Percentiles rank a stretch among this genome's conserved stretches.
phyloP scores from a whole-genome alignment of 352 stramenopile genomes.

The Phytophthora lateralis region DNA sequence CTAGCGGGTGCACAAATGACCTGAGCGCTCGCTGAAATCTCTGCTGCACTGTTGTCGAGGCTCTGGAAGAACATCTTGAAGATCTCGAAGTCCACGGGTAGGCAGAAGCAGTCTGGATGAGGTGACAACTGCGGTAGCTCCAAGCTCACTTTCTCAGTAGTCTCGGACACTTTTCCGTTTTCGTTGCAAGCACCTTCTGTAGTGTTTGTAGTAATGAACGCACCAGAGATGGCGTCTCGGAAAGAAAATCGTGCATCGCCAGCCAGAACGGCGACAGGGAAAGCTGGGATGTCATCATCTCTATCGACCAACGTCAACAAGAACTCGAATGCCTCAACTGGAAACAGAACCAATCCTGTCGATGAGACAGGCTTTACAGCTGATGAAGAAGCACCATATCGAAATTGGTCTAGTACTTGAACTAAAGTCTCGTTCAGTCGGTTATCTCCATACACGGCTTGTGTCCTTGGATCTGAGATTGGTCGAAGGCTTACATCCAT shows the following conservation, averaged over 20 bases:
- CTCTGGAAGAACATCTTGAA: conserved; percentile 50
- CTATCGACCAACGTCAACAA: conserved; percentile 40
- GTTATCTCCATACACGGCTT: conserved; percentile 43
- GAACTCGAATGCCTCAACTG: conserved; percentile 66
- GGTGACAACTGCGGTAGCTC: conserved; percentile 79
- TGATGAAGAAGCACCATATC: conserved; percentile 1
- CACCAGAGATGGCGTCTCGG: conserved; percentile 59
- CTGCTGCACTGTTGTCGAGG: conserved; percentile 8
- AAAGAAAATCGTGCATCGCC: conserved; percentile 75
- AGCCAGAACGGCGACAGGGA: conserved; percentile 43
- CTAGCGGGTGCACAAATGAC: conserved; percentile 47
- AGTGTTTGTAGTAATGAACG: conserved; percentile 41
- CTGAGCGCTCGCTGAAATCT: conserved; percentile 16
- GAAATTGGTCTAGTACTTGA: conserved; percentile 37
- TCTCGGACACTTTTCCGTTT: neutral
- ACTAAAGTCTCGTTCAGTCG: conserved; percentile 49
- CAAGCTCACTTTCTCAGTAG: conserved; percentile 19
- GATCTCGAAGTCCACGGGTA: conserved; percentile 80
- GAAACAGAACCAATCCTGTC: conserved; percentile 71
- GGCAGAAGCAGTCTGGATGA: conserved; percentile 82
- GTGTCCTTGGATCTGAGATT: conserved; percentile 23
- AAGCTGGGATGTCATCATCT: conserved; percentile 4
- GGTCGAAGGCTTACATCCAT: conserved; percentile 51
- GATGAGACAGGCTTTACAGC: conserved; percentile 1
- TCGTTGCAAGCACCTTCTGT: conserved; percentile 7